These are phyloP conservation scores for Paramecium caudatum DNA, from an alignment of 73 alveolate genomes.

Conservation along the genomic window DNA sequence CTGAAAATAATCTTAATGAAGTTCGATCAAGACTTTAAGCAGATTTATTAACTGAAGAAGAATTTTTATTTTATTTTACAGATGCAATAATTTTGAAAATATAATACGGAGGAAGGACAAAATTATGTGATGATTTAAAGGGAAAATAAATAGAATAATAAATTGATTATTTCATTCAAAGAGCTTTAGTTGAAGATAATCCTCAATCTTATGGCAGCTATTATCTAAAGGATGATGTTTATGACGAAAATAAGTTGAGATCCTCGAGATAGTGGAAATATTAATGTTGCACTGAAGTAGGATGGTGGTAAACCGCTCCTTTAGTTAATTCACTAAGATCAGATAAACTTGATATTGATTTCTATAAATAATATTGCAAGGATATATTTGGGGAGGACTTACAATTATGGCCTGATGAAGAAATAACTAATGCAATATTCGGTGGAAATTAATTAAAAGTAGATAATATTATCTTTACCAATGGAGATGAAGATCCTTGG, in stretches of 20 bases:
- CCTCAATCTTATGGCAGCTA: not conserved
- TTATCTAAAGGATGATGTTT: not conserved
- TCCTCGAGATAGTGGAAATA: constrained; percentile 68
- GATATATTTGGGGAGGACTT: constrained; percentile 34
- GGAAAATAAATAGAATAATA: not conserved
- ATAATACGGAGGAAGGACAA: constrained; percentile 70
- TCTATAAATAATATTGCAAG: constrained; percentile 40
- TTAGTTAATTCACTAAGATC: not conserved
- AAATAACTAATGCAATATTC: constrained; percentile 74
- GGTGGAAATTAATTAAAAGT: constrained; percentile 76
- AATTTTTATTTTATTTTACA: constrained; percentile 69
- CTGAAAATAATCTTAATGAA: constrained; percentile 13
- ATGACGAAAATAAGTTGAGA: not conserved
- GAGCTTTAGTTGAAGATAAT: not conserved
- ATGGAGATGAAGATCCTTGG: constrained; percentile 91
- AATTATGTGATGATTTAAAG: constrained; percentile 42
- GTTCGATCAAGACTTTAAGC: constrained; percentile 10
- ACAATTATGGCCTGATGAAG: constrained; percentile 74
- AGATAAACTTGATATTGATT: constrained; percentile 6
- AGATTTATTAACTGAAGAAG: constrained; percentile 42
- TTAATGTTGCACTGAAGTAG: constrained; percentile 72
- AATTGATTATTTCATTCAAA: not conserved
- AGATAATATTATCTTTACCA: constrained; percentile 79
- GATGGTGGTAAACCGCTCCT: constrained; percentile 74
- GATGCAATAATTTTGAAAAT: constrained; percentile 53